Conservation (phyloP, 495 filamentous ascomycete genomes). For the Clavariopsis aquatica region DNA sequence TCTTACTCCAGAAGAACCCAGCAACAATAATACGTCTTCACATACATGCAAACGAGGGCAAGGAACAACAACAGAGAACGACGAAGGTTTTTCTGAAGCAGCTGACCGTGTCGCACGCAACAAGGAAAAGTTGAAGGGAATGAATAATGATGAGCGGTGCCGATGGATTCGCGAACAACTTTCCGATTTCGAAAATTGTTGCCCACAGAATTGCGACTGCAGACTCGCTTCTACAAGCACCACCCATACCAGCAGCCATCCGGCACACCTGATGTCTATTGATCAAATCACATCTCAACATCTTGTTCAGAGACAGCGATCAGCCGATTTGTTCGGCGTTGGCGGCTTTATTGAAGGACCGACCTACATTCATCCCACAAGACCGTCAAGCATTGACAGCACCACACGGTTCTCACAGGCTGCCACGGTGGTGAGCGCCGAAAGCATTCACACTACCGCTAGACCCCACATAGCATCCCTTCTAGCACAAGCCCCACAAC, state of each 20-base stretch:
- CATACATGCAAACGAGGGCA: neutral
- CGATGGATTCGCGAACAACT: conserved; percentile 12
- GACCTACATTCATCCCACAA: neutral
- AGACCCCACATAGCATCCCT: neutral
- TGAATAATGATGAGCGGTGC: conserved; percentile 3
- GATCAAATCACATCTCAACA: neutral
- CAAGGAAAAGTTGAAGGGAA: conserved; percentile 9
- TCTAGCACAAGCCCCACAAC: neutral
- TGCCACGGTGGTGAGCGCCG: too few relatives aligned
- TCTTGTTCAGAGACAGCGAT: neutral
- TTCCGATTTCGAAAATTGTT: conserved; percentile 1
- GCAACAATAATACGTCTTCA: neutral
- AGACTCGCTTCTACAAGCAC: neutral
- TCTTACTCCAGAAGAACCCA: neutral
- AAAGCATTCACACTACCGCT: neutral
- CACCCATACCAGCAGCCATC: neutral
- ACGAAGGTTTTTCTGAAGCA: neutral
- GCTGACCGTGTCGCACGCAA: neutral
- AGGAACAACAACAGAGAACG: neutral
- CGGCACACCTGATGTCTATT: neutral
- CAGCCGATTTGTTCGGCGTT: neutral
- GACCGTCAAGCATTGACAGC: too few relatives aligned
- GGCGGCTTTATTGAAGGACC: neutral
- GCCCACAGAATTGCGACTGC: conserved; percentile 1
- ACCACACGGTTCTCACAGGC: too few relatives aligned